Evolutionary conservation across 345 rosid genomes (phyloP), one percentile per base, ranked within the genome.

Genomic region (Lenwebbia sp.): DNA sequence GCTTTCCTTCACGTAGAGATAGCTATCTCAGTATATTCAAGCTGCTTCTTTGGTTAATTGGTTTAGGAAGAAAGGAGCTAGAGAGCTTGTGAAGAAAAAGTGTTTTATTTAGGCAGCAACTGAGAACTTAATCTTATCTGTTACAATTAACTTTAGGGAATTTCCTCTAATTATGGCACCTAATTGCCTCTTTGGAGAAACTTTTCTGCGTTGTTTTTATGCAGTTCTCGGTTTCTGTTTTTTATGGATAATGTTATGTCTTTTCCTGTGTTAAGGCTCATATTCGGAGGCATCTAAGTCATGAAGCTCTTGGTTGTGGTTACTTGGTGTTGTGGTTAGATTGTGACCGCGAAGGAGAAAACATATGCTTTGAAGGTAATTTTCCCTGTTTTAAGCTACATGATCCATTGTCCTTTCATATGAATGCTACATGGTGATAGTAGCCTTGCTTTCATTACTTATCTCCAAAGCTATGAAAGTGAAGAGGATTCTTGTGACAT

Each of bases 341-440:
- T 89, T 97, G 99, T 58, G 99, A 97, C 75, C 98, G 99, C 49
- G 99, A 95, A 92, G 99, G 99, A 86, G 99, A 97, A 89, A 97
- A 97, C 92, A 97, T 97, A 91, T 95, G 98, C 85, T 95, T 95
- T 90, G 99, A 97, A 94, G 99, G 99, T 92, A 90, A 86, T 40
- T 33, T 81, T 75, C 65, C 50, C 85, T 17, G 26, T 41, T 82
- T 33, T 37, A 70, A 70, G 26, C 81, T 70, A 25, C 47, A 37
- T 21, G 81, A 70, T 70, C 81, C 47, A 21, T 70, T 37, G 7
- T 70, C 81, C 81, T 70, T 40, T 70, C 26, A 2, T 70, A 21
- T 70, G 47, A 70, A 2, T 70, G 47, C 81, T 70, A 21, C 21
- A 37, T 44, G 22, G 47, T 70, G 81, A 37, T 70, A 70, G 25